These are phyloP conservation scores for Eutrema salsugineum DNA, from an alignment of 441 rosid species.

Conservation along the genomic window DNA sequence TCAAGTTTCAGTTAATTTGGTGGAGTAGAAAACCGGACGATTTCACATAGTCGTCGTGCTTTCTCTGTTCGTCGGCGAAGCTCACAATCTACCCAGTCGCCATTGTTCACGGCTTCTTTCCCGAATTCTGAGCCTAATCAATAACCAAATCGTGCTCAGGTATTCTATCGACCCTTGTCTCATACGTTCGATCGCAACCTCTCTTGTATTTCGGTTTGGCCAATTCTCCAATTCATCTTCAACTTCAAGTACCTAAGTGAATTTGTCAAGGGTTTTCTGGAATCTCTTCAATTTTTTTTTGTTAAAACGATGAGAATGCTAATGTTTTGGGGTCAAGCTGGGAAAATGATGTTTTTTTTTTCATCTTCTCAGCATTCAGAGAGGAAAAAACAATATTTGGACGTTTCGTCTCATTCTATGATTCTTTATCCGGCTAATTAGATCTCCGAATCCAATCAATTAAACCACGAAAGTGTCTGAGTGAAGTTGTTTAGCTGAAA, in stretches of 20 bases:
- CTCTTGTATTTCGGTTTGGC: background rate
- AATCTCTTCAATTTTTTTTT: background rate
- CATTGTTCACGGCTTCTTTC: background rate
- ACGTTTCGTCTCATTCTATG: background rate
- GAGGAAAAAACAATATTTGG: background rate
- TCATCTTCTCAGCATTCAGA: background rate
- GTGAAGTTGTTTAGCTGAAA: background rate
- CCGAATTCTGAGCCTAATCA: background rate
- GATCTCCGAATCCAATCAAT: constrained; percentile 18
- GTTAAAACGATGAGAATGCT: background rate
- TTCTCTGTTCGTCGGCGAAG: constrained; percentile 1
- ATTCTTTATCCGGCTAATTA: background rate
- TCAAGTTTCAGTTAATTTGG: background rate
- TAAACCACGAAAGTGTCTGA: background rate
- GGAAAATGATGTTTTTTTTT: background rate
- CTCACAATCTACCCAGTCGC: background rate
- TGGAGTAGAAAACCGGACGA: too few relatives aligned
- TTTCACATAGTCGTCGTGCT: background rate
- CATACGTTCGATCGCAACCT: background rate
- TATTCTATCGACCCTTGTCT: background rate
- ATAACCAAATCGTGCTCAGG: constrained; percentile 10
- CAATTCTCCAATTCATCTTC: background rate
- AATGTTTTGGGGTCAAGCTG: background rate
- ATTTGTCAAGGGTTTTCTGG: background rate
- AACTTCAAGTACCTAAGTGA: background rate